Conservation (phyloP, 179 eudicot species). For the Drosera spatulata region DNA sequence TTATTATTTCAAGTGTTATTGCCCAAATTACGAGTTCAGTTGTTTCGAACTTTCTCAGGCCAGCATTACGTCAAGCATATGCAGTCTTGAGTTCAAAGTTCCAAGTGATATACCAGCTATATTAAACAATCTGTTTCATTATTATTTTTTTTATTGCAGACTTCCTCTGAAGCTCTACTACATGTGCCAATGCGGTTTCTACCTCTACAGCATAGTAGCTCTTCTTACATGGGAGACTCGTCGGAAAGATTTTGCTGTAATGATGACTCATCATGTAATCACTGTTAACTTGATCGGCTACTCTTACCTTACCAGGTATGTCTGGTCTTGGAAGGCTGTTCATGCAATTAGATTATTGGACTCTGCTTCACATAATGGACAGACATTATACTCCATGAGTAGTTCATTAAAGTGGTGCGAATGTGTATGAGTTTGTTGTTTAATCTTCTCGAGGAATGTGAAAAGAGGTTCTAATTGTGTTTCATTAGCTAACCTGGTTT, state of each 20-base stretch:
- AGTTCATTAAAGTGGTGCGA: too few relatives aligned
- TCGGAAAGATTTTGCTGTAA: constrained; percentile 86
- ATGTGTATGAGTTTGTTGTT: too few relatives aligned
- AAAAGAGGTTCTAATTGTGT: too few relatives aligned
- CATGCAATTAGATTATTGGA: neutral
- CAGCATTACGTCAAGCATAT: too few relatives aligned
- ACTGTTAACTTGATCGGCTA: constrained; percentile 69
- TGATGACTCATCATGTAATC: constrained; percentile 96
- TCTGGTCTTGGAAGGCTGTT: neutral
- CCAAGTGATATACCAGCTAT: neutral
- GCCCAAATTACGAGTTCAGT: too few relatives aligned
- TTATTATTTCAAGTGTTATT: too few relatives aligned
- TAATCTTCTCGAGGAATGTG: too few relatives aligned
- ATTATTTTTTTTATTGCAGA: constrained; percentile 38
- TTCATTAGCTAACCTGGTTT: too few relatives aligned
- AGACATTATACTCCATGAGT: too few relatives aligned
- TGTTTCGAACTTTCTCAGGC: too few relatives aligned
- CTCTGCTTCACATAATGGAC: too few relatives aligned
- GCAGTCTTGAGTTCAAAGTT: neutral
- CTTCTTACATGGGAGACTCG: constrained; percentile 95
- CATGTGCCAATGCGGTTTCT: constrained; percentile 95
- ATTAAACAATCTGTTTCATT: neutral
- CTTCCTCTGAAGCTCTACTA: constrained; percentile 63
- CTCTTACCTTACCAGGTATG: constrained; percentile 75
- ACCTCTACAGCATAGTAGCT: constrained; percentile 82